These are phyloP conservation scores for Beauveria brongniartii DNA, from an alignment of 2,329 filamentous ascomycete species.

Conservation along the genomic window DNA sequence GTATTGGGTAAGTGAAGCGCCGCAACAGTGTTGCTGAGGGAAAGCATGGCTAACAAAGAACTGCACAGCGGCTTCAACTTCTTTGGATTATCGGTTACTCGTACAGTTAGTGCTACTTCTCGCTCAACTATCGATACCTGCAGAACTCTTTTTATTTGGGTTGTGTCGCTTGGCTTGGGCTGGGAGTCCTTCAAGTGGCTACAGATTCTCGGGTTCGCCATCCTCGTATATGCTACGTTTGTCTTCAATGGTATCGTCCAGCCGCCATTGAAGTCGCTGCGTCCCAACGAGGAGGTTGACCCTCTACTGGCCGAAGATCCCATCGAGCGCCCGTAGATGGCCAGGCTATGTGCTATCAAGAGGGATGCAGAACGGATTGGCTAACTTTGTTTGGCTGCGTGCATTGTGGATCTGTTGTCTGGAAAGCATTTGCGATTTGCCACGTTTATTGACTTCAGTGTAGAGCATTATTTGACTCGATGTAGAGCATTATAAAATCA, in stretches of 20 bases:
- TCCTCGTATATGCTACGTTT: conserved; percentile 94
- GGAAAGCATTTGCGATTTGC: neutral
- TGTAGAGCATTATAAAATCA: neutral
- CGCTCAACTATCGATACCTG: conserved; percentile 96
- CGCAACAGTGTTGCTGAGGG: neutral
- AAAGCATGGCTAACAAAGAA: conserved; percentile 16
- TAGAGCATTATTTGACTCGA: neutral
- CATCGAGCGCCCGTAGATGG: conserved; percentile 55
- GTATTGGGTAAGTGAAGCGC: conserved; percentile 63
- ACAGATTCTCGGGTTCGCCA: conserved; percentile 78
- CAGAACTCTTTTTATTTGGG: conserved; percentile 95
- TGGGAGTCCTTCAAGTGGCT: conserved; percentile 99
- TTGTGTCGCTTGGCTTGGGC: conserved; percentile 82
- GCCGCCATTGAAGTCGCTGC: conserved; percentile 67
- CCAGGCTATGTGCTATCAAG: neutral
- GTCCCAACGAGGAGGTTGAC: conserved; percentile 44
- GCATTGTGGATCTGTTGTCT: neutral
- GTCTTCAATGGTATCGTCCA: conserved; percentile 91
- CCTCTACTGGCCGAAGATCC: conserved; percentile 74
- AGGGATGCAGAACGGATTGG: neutral
- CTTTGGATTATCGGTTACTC: conserved; percentile 90
- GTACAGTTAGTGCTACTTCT: conserved; percentile 81
- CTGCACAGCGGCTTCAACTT: conserved; percentile 83
- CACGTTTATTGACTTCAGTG: neutral
- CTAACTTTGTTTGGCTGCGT: neutral